Conservation (phyloP, 2,329 filamentous ascomycete species). For the Podosphaera fusca region DNA sequence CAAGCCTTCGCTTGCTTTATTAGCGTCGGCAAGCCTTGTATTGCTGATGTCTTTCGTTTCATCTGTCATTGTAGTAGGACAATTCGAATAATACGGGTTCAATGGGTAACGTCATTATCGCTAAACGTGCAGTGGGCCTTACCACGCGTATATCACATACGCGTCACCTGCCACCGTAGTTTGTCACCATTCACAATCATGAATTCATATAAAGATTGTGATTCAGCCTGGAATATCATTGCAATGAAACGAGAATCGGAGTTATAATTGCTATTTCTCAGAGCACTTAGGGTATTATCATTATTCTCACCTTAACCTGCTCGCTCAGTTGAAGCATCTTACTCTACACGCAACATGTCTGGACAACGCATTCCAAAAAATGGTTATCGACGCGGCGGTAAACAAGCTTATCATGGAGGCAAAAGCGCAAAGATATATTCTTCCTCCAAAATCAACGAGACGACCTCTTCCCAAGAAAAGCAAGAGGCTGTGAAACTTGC, state of each 20-base stretch:
- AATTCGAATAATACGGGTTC: too few species aligned
- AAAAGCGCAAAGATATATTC: constrained; percentile 55
- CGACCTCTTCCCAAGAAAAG: constrained; percentile 79
- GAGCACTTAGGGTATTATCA: neutral
- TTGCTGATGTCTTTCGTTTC: constrained; percentile 16
- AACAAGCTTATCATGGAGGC: constrained; percentile 45
- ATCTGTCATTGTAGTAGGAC: constrained; percentile 11
- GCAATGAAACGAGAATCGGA: too few species aligned
- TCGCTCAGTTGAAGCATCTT: constrained; percentile 2
- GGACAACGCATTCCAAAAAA: constrained; percentile 36
- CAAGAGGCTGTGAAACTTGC: constrained; percentile 66
- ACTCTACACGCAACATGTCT: constrained; percentile 24
- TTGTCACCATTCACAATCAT: too few species aligned
- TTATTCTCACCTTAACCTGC: neutral
- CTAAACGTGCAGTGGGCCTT: too few species aligned
- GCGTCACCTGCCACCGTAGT: too few species aligned
- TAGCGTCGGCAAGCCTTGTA: constrained; percentile 8
- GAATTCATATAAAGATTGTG: too few species aligned
- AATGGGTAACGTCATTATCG: too few species aligned
- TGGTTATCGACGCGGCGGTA: constrained; percentile 43
- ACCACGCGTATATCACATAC: too few species aligned
- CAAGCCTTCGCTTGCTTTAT: constrained; percentile 16
- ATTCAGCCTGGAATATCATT: too few species aligned
- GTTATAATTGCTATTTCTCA: neutral
- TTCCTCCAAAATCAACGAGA: constrained; percentile 54